Base-by-base conservation (phyloP, 805 yeast species). In the Lachancea waltii region DNA sequence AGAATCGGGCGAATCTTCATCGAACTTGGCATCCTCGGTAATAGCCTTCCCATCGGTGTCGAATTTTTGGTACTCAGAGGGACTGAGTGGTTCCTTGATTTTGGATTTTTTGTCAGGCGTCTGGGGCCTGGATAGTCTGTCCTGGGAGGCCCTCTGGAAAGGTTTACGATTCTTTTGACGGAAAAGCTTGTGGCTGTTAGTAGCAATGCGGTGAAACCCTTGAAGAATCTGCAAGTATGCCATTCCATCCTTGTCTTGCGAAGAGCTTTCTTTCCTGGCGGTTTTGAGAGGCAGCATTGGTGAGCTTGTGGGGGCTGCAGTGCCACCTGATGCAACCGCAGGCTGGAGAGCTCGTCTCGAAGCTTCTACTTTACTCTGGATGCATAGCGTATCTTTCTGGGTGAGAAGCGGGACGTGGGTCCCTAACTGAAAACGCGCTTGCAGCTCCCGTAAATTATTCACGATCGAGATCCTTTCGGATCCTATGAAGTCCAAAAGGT, bases 191-290 rank as follows among this genome's bases (percentile, higher is more conserved):
- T 37, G 41, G 14, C 41, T 37, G 33, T 37, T 37, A 13, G 35
- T 41, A 14, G 44, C 42, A 14, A 46, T 36, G 18, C 43, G 35
- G 20, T 51, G 49, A 23, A 51, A 44, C 8, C 50, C 50, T 31
- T 45, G 48, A 10, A 51, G 35, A 7, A 47, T 46, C 24, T 46
- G 43, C 29, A 48, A 31, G 31, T 53, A 53, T 5, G 44, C 42
- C 26, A 50, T 21, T 1, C 42, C 42, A 2, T 38, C 37, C n/a
- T 28, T 23, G 25, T 42, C 45, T 15, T 22, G 18, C 8, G 30
- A 18, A 17, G 31, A 19, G 11, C 23, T 27, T 7, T 20, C 18
- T 25, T 15, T 26, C 18, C 25, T 6, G 24, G 15, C 4, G 4
- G 29, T 13, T 16, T 6, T 13, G 11, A 13, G n/a, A 20, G 25